A percentile compares a stretch with the other conserved stretches of the same genome.
Conservation (phyloP, 106 monocot genomes). For the Allium cepa region DNA sequence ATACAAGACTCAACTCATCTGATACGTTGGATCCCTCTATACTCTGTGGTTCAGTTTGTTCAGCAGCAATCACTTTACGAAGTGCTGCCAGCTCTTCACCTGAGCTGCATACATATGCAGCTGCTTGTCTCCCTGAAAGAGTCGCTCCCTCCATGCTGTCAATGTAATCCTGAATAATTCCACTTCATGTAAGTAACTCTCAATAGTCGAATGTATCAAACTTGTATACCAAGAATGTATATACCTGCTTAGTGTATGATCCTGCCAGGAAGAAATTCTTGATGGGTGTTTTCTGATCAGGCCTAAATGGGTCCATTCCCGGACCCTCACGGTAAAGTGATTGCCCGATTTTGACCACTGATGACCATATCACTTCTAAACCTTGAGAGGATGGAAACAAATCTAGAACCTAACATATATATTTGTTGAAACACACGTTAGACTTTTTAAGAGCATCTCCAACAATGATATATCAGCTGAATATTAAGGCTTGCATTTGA, state of each 20-base stretch:
- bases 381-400: conserved; percentile 84
- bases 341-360: conserved; percentile 91
- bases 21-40: not conserved
- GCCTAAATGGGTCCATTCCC: conserved; percentile 87
- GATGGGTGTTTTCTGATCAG: conserved; percentile 92
- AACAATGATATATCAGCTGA: not conserved
- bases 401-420: conserved; percentile 49
- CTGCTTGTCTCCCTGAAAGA: conserved; percentile 80
- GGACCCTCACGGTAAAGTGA: conserved; percentile 88
- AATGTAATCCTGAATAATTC: conserved; percentile 68
- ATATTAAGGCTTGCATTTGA: not conserved
- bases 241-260: conserved; percentile 95
- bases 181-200: not conserved
- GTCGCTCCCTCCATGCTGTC: conserved; percentile 99
- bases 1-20: conserved; percentile 16
- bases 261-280: conserved; percentile 96
- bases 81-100: conserved; percentile 70
- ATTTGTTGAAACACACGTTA: too few species aligned
- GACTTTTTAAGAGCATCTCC: too few species aligned
- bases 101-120: conserved; percentile 61
- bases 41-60: conserved; percentile 9
- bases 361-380: conserved; percentile 79
- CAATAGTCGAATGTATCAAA: not conserved
- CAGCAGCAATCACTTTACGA: conserved; percentile 31
- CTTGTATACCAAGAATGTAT: too few species aligned